These are phyloP conservation scores for Termitomyces sp. DNA, from an alignment of 768 basidiomycete genomes.

Conservation along the genomic window DNA sequence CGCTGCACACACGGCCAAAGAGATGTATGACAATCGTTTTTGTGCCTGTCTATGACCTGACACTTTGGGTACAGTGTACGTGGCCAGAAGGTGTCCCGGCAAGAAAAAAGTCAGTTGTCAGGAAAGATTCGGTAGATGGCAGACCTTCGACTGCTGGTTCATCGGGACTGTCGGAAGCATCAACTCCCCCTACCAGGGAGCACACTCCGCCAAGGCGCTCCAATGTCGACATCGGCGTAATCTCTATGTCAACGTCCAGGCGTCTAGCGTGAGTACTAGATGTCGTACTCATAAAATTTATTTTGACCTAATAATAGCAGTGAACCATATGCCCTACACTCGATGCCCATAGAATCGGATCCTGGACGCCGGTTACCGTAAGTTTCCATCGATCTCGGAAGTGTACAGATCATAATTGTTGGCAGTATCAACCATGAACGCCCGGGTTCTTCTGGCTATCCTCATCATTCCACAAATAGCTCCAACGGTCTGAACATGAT, in stretches of 20 bases:
- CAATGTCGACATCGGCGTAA: slow-evolving; percentile 37
- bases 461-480: slow-evolving; percentile 36
- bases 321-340: slow-evolving; percentile 44
- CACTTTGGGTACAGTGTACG: slow-evolving; percentile 52
- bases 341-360: slow-evolving; percentile 43
- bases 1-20: slow-evolving; percentile 84
- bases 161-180: slow-evolving; percentile 66
- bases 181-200: slow-evolving; percentile 69
- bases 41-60: slow-evolving; percentile 6
- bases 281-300: background rate
- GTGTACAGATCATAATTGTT: slow-evolving; percentile 8
- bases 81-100: slow-evolving; percentile 81
- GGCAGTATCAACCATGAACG: slow-evolving; percentile 20
- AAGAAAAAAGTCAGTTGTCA: slow-evolving; percentile 59
- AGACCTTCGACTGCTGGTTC: slow-evolving; percentile 77
- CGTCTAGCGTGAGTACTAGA: slow-evolving; percentile 35
- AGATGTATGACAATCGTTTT: slow-evolving; percentile 50
- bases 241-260: slow-evolving; percentile 35
- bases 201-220: slow-evolving; percentile 58
- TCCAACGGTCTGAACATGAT: slow-evolving; percentile 52
- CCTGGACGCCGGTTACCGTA: slow-evolving; percentile 44
- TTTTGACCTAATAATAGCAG: slow-evolving; percentile 26
- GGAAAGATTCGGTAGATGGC: slow-evolving; percentile 59
- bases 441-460: slow-evolving; percentile 43
- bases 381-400: slow-evolving; percentile 22